Conservation (phyloP, 257 asterid genomes). For the Jaltomata sinuosa region DNA sequence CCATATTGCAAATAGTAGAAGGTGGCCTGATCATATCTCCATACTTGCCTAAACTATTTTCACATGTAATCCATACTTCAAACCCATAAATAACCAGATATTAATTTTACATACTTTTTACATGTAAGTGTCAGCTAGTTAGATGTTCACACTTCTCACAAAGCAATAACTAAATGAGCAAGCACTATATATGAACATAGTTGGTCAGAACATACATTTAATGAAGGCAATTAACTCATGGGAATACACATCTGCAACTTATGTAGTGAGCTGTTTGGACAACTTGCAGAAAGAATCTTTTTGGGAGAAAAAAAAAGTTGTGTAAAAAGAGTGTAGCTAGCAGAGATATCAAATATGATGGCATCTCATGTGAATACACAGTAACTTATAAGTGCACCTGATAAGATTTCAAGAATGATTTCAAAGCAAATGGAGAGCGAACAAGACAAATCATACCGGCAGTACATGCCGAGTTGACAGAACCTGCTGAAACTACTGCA, state of each 20-base stretch:
- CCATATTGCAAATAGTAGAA: neutral
- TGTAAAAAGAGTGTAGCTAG: neutral
- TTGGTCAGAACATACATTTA: neutral
- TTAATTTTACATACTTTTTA: neutral
- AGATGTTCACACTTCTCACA: neutral
- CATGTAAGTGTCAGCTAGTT: neutral
- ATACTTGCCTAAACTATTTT: neutral
- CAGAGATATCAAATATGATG: neutral
- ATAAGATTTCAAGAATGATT: neutral
- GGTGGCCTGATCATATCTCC: neutral
- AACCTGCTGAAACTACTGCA: constrained; percentile 87
- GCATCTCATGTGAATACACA: neutral
- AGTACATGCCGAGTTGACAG: constrained; percentile 78
- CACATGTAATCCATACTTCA: neutral
- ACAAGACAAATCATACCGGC: constrained; percentile 48
- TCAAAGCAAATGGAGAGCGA: neutral
- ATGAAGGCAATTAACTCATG: neutral
- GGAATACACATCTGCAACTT: neutral
- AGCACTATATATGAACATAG: neutral
- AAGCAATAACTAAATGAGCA: neutral
- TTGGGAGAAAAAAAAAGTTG: neutral
- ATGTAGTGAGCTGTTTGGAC: neutral
- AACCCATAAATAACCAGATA: neutral
- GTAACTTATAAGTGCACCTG: neutral
- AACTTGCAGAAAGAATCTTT: neutral